phyloP scores from a whole-genome alignment of 257 asterid genomes.

The Nicotiana tomentosiformis region DNA sequence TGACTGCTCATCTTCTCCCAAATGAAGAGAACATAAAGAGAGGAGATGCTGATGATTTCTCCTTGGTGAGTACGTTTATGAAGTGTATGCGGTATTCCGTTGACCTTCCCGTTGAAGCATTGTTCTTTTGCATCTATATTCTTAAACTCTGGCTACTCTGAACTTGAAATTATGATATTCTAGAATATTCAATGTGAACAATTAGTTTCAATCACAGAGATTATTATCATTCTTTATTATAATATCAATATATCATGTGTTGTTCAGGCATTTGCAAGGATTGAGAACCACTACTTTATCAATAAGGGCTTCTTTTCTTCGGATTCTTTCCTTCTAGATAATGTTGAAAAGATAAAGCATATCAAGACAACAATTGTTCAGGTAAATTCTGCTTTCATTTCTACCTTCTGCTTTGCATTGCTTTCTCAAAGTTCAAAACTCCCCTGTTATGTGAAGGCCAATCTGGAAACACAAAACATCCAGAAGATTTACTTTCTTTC shows the following conservation, averaged over 20 bases:
- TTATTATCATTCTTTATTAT: background rate
- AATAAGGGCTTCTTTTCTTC: conserved; percentile 80
- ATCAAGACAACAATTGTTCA: conserved; percentile 80
- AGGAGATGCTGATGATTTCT: conserved; percentile 83
- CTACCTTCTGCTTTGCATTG: background rate
- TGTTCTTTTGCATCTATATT: background rate
- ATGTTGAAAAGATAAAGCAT: conserved; percentile 77
- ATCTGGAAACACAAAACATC: background rate
- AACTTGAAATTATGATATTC: background rate
- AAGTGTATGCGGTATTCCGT: background rate
- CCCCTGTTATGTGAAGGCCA: background rate
- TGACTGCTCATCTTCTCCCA: conserved; percentile 92
- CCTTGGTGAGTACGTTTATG: conserved; percentile 60
- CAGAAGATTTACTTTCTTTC: background rate
- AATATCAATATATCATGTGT: background rate
- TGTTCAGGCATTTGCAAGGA: conserved; percentile 93
- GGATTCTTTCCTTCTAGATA: conserved; percentile 81
- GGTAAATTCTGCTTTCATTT: conserved; percentile 36
- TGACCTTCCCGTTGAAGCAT: background rate
- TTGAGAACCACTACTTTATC: conserved; percentile 94
- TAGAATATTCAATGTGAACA: background rate
- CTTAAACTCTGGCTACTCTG: background rate
- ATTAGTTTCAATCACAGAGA: background rate
- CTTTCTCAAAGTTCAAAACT: background rate
- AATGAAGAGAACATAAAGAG: conserved; percentile 54